These are phyloP conservation scores for Gentiana dahurica DNA, from an alignment of 257 asterid species.

Conservation along the genomic window DNA sequence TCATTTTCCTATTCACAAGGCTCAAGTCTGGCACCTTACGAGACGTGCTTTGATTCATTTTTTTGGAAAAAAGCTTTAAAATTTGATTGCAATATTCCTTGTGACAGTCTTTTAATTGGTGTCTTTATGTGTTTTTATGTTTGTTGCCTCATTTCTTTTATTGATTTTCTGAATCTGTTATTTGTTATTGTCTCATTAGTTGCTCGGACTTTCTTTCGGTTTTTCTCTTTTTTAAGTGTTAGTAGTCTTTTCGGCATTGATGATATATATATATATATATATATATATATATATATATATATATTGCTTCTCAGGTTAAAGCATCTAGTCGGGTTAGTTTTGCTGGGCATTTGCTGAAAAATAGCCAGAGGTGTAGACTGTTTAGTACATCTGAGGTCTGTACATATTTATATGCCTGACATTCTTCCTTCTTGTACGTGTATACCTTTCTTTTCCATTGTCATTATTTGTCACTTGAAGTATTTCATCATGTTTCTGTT, in stretches of 20 bases:
- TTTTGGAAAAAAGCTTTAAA: too few relatives aligned
- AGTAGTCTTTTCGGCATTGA: not conserved
- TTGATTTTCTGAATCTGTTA: too few relatives aligned
- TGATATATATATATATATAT: not conserved
- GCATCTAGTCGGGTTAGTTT: conserved; percentile 16
- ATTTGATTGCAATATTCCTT: not conserved
- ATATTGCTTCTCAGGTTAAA: conserved; percentile 30
- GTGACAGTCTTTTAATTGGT: not conserved
- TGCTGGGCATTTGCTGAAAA: conserved; percentile 29
- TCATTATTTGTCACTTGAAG: not conserved
- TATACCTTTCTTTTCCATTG: not conserved
- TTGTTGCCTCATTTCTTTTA: too few relatives aligned
- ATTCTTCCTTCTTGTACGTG: not conserved
- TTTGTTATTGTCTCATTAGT: not conserved
- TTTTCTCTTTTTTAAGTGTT: not conserved
- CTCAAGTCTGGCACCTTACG: not conserved
- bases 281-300: not conserved
- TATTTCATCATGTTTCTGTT: conserved; percentile 1
- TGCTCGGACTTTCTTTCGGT: not conserved
- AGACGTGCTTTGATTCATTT: not conserved
- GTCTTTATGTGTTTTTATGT: too few relatives aligned
- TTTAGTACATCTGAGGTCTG: conserved; percentile 43
- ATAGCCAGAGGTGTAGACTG: conserved; percentile 26
- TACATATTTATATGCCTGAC: not conserved
- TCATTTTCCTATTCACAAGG: too few relatives aligned